Percentiles rank a stretch among this genome's conserved stretches.
phyloP scores from a whole-genome alignment of 495 filamentous ascomycete genomes.

The Beverwykella pulmonaria region DNA sequence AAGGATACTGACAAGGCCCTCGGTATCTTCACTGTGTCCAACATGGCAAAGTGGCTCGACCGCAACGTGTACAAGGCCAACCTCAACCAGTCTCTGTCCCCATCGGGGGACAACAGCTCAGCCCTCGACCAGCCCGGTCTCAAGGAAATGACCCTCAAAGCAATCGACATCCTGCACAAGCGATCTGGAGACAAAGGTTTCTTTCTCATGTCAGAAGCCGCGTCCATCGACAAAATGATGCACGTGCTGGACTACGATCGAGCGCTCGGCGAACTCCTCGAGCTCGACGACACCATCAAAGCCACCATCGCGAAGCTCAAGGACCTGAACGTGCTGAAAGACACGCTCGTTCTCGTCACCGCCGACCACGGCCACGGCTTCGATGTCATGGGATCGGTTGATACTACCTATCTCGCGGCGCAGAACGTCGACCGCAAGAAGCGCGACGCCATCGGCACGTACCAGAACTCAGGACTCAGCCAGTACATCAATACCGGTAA shows the following conservation, averaged over 20 bases:
- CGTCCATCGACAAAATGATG: constrained; percentile 81
- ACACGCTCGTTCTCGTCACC: constrained; percentile 70
- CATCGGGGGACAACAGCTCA: constrained; percentile 58
- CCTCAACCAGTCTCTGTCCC: constrained; percentile 62
- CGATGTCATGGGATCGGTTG: constrained; percentile 61
- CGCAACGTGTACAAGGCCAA: constrained; percentile 67
- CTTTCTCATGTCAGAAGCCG: constrained; percentile 77
- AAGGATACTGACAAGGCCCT: constrained; percentile 60
- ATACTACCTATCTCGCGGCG: constrained; percentile 62
- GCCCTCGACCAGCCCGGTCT: constrained; percentile 71
- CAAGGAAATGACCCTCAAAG: constrained; percentile 81
- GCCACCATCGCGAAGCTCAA: constrained; percentile 66
- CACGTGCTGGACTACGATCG: constrained; percentile 75
- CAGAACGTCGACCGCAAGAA: constrained; percentile 64
- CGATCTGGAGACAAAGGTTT: constrained; percentile 67
- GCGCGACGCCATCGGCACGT: constrained; percentile 68
- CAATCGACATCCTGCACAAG: constrained; percentile 66
- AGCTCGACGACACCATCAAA: constrained; percentile 73
- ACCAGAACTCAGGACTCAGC: constrained; percentile 66
- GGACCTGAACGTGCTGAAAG: constrained; percentile 57
- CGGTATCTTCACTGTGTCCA: constrained; percentile 67
- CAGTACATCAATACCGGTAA: constrained; percentile 59
- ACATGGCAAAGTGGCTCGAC: constrained; percentile 73
- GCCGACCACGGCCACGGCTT: constrained; percentile 81
- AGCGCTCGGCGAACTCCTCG: constrained; percentile 71